phyloP scores from a whole-genome alignment of 768 basidiomycete species.

The Leccinum rimulosum region DNA sequence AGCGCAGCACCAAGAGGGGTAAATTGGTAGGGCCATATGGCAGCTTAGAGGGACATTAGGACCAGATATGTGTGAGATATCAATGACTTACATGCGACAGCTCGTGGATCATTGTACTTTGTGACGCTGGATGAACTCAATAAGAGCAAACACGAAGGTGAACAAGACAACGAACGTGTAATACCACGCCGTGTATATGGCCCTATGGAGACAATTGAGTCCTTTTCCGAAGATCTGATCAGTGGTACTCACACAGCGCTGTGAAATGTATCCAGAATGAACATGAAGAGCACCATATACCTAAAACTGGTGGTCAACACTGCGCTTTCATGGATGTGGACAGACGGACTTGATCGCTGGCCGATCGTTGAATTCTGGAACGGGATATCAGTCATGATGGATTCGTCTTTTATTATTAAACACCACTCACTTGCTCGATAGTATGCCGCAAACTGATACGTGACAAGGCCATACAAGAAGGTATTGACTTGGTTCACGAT shows the following conservation, averaged over 20 bases:
- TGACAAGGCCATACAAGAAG: neutral
- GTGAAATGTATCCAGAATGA: conserved; percentile 1
- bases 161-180: neutral
- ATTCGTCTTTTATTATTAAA: neutral
- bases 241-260: neutral
- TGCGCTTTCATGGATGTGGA: neutral
- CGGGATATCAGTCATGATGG: too few relatives aligned
- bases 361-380: neutral
- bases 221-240: neutral
- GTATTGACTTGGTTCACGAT: neutral
- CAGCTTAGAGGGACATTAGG: neutral
- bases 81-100: neutral
- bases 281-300: neutral
- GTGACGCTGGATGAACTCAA: neutral
- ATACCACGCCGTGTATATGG: neutral
- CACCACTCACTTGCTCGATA: neutral
- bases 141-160: neutral
- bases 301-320: neutral
- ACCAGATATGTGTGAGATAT: neutral
- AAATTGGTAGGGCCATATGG: neutral
- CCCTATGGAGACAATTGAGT: neutral
- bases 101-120: neutral
- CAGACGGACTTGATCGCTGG: neutral
- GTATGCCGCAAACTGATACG: neutral
- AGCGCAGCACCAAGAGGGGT: neutral